Conservation (phyloP, 192 early-diverging fungal genomes). For the Oehlia diaphana region DNA sequence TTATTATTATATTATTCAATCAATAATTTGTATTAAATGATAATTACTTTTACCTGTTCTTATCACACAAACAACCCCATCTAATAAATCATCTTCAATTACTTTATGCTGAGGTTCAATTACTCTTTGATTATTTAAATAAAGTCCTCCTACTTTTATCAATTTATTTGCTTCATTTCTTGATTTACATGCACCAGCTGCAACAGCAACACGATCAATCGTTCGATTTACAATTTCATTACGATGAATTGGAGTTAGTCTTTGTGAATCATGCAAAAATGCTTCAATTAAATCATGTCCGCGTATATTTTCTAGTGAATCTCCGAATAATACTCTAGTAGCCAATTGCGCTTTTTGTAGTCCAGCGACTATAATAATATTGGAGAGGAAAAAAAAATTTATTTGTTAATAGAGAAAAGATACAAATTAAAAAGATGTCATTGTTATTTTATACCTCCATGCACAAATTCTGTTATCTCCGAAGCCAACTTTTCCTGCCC, state of each 20-base stretch:
- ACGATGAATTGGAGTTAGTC: conserved; percentile 52
- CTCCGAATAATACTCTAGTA: conserved; percentile 74
- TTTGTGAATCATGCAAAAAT: conserved; percentile 63
- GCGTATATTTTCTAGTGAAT: conserved; percentile 39
- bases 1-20: too few relatives aligned
- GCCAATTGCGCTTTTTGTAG: conserved; percentile 69
- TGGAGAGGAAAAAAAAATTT: not conserved
- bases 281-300: conserved; percentile 66
- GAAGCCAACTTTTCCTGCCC: conserved; percentile 78
- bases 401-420: not conserved
- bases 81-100: conserved; percentile 57
- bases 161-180: conserved; percentile 82
- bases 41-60: conserved; percentile 83
- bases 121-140: conserved; percentile 67
- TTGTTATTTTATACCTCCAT: conserved; percentile 50
- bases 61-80: conserved; percentile 65
- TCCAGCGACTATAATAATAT: conserved; percentile 44
- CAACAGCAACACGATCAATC: conserved; percentile 61
- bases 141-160: conserved; percentile 77
- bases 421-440: not conserved
- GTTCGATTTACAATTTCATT: conserved; percentile 46
- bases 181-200: conserved; percentile 63
- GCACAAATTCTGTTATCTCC: conserved; percentile 88
- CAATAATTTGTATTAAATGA: conserved; percentile 47
- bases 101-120: conserved; percentile 44